Evolutionary conservation across 2,329 filamentous ascomycete species (phyloP).

Genomic region (Conoideocrella luteorostrata): DNA sequence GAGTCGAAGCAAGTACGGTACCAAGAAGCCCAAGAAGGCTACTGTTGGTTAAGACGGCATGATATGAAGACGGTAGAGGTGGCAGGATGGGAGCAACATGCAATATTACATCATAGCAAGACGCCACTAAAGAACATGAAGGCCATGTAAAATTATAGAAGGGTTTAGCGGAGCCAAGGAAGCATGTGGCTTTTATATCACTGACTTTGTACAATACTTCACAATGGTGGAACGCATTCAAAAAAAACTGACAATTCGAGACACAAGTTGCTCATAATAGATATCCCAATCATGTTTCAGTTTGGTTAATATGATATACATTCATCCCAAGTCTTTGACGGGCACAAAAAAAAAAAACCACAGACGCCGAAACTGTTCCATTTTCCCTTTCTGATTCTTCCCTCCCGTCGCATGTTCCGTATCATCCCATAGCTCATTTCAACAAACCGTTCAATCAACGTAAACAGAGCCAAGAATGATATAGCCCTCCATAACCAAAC

Average conservation of each 20-base stretch:
- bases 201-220: constrained; percentile 7
- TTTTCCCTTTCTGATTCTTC: background rate
- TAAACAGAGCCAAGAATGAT: background rate
- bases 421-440: background rate
- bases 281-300: constrained; percentile 1
- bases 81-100: too few species aligned
- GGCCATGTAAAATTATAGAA: too few species aligned
- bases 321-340: background rate
- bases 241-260: too few species aligned
- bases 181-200: too few species aligned
- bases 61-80: too few species aligned
- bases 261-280: background rate
- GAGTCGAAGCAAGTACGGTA: constrained; percentile 92
- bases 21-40: constrained; percentile 94
- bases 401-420: background rate
- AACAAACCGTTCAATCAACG: background rate
- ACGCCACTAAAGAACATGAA: background rate
- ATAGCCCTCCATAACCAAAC: background rate
- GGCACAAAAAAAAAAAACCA: background rate
- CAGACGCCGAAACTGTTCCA: background rate
- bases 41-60: constrained; percentile 36
- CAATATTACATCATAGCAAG: background rate
- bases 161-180: too few species aligned
- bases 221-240: background rate
- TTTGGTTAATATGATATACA: constrained; percentile 4